Evolutionary conservation across 352 stramenopile genomes (phyloP).

Genomic region (Peronospora farinosa): DNA sequence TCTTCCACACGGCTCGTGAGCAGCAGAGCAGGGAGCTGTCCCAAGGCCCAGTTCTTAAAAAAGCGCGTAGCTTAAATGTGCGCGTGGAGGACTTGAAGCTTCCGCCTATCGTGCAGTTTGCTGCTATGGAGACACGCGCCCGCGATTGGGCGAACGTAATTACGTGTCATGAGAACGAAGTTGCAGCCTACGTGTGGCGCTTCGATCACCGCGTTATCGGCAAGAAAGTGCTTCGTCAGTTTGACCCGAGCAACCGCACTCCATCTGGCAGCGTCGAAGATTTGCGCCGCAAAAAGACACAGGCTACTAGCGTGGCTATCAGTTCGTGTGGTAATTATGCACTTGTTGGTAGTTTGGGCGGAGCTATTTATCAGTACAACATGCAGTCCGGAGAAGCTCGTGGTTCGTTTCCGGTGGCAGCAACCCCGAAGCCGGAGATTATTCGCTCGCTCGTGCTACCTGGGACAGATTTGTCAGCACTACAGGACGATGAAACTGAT

Average conservation of each 20-base stretch:
- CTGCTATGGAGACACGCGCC: constrained; percentile 83
- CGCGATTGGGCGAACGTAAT: constrained; percentile 92
- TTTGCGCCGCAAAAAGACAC: constrained; percentile 53
- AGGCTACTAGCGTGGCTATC: constrained; percentile 68
- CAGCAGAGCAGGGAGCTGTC: constrained; percentile 88
- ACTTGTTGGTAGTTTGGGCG: constrained; percentile 88
- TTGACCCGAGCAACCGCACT: constrained; percentile 68
- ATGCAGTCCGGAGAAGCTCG: constrained; percentile 91
- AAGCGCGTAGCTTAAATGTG: constrained; percentile 83
- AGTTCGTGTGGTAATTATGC: constrained; percentile 93
- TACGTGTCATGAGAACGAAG: constrained; percentile 91
- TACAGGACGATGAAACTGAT: constrained; percentile 32
- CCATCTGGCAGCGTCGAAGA: constrained; percentile 54
- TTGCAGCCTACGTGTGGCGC: constrained; percentile 92
- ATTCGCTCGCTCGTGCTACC: constrained; percentile 63
- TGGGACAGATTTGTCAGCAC: constrained; percentile 27
- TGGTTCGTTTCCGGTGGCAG: constrained; percentile 85
- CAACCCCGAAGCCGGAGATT: constrained; percentile 55
- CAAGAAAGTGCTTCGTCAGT: constrained; percentile 88
- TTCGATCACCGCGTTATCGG: constrained; percentile 90
- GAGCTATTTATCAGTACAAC: constrained; percentile 93
- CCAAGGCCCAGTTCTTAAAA: constrained; percentile 88
- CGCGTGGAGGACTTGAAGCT: constrained; percentile 86
- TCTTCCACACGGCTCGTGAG: constrained; percentile 89
- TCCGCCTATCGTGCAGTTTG: constrained; percentile 88